Percentiles rank a stretch among this genome's conserved stretches.
Evolutionary conservation across 495 filamentous ascomycete species (phyloP).

Genomic region (Aspergillus mulundensis): DNA sequence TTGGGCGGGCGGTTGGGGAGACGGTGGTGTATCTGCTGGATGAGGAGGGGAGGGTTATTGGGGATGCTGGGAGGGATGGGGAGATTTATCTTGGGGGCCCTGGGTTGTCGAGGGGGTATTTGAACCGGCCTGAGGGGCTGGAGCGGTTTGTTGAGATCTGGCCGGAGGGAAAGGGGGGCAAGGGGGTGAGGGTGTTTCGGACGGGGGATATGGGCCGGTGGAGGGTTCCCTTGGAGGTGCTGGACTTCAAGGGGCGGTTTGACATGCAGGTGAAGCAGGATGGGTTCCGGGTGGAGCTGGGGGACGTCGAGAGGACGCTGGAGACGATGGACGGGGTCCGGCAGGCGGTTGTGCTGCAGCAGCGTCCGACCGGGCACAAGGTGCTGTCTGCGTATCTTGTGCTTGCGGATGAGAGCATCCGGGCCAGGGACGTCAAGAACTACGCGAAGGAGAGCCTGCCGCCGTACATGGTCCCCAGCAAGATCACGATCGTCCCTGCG

Average conservation of each 20-base stretch:
- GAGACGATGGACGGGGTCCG: not conserved
- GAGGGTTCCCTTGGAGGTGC: not conserved
- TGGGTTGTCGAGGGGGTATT: not conserved
- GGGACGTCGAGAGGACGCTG: not conserved
- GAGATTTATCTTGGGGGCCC: not conserved
- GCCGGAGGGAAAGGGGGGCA: not conserved
- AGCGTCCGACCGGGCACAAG: too few species aligned
- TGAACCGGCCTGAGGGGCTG: not conserved
- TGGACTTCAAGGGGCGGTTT: slow-evolving; percentile 4
- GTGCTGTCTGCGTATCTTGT: too few species aligned
- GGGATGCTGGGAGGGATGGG: too few species aligned
- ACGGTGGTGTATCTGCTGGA: not conserved
- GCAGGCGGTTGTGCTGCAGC: not conserved
- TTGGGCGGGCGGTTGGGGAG: not conserved
- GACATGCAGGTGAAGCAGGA: slow-evolving; percentile 7
- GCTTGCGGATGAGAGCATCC: too few species aligned
- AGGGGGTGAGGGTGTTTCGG: not conserved
- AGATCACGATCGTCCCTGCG: too few species aligned
- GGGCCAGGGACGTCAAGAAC: too few species aligned
- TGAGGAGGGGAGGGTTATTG: not conserved
- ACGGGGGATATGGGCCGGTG: slow-evolving; percentile 6
- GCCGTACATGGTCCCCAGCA: too few species aligned
- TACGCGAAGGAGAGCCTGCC: too few species aligned
- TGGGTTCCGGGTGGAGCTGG: slow-evolving; percentile 3
- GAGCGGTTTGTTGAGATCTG: not conserved